Evolutionary conservation across 2,329 filamentous ascomycete species (phyloP), one percentile per base, ranked within the genome.

Genomic region (Xylaria sp.): DNA sequence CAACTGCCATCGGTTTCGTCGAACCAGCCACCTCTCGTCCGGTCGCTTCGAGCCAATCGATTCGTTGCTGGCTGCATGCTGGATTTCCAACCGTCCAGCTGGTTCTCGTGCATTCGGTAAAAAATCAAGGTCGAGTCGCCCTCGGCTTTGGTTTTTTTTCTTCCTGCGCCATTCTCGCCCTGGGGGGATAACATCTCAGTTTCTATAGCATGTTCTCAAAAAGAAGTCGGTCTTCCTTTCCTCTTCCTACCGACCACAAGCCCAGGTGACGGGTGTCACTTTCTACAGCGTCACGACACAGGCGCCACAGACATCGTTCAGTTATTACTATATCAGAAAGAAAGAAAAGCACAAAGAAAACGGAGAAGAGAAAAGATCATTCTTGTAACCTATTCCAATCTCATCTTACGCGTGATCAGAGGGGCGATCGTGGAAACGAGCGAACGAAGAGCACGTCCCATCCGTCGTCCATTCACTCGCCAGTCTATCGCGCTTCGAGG

Each of bases 221-320:
- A 79, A 77, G 76, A 80, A 79, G 75, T 79, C 76, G 76, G 70
- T 76, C 74, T 74, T 78, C 76, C 73, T 80, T 78, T 75, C 79
- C 77, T 79, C 80, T 78, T 78, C 79, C 79, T 72, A 79, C 80
- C 80, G 80, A 83, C 77, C 78, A 80, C 78, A 83, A 81, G 82
- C 79, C 80, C 78, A 82, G 82, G 81, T 84, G 82, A 84, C 80
- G 74, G 76, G 76, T 73, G 71, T 77, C 74, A 74, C 75, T 74
- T 72, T 73, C 75, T 74, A 68, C 69, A 71, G 76, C 75, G 76
- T 75, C 73, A 74, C 78, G 77, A 77, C 74, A 76, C 72, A 74
- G 73, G 75, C 77, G 76, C 78, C 72, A 76, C 68, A 60, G 23
- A 30, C 23, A 30, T 30, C 23, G 23, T 30, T 30, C 23, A 30